These are phyloP conservation scores for Beauveria caledonica DNA, from an alignment of 2,329 filamentous ascomycete species.

Conservation along the genomic window DNA sequence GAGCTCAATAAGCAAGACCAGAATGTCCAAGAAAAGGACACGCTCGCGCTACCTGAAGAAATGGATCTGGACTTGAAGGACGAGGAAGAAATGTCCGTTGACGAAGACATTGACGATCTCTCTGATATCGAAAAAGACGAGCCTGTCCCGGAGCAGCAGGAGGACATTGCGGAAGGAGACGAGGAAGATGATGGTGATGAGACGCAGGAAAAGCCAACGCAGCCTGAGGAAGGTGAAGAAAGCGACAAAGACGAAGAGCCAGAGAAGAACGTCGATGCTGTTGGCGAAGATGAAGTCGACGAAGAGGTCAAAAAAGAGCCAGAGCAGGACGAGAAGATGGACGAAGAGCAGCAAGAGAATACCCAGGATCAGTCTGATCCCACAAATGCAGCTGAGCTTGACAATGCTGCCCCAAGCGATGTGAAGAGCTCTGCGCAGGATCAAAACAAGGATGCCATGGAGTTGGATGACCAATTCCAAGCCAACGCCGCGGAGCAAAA, in stretches of 20 bases:
- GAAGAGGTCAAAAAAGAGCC: conserved; percentile 23
- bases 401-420: conserved; percentile 57
- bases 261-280: conserved; percentile 46
- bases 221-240: conserved; percentile 22
- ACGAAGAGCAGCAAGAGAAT: conserved; percentile 33
- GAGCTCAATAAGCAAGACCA: conserved; percentile 58
- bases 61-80: conserved; percentile 79
- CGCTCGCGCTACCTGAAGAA: conserved; percentile 77
- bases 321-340: conserved; percentile 22
- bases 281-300: conserved; percentile 21
- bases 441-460: conserved; percentile 53
- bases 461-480: conserved; percentile 54
- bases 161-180: conserved; percentile 27
- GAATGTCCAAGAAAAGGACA: conserved; percentile 72
- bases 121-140: conserved; percentile 37
- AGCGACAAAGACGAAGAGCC: conserved; percentile 31
- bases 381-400: conserved; percentile 36
- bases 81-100: conserved; percentile 47
- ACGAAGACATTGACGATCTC: conserved; percentile 51
- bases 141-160: conserved; percentile 27
- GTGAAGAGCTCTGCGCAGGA: conserved; percentile 57
- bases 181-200: conserved; percentile 32
- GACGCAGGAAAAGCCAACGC: conserved; percentile 22
- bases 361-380: conserved; percentile 23
- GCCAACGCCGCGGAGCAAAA: conserved; percentile 56